Percentiles rank a stretch among this genome's conserved stretches.
phyloP scores from a whole-genome alignment of 2,329 filamentous ascomycete genomes.

The Penicillium sclerotigenum region DNA sequence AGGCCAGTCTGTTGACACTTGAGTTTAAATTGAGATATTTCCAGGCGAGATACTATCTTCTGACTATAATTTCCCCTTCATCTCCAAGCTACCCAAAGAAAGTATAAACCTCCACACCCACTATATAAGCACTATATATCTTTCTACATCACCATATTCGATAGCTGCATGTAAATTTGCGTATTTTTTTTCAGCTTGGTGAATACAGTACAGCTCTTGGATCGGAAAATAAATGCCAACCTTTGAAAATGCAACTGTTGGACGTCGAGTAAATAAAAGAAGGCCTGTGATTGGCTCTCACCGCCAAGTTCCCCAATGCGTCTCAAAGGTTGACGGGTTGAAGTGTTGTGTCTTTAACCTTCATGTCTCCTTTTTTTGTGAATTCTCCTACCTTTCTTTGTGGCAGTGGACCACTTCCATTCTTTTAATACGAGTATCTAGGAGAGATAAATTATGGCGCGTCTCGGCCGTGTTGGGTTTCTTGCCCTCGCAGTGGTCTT shows the following conservation, averaged over 20 bases:
- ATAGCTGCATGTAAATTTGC: background rate
- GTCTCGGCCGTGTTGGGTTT: slow-evolving; percentile 72
- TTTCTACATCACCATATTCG: background rate
- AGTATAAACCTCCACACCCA: background rate
- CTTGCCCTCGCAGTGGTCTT: slow-evolving; percentile 85
- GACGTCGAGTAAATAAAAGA: slow-evolving; percentile 6
- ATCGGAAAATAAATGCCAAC: background rate
- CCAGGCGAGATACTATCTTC: background rate
- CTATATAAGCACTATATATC: background rate
- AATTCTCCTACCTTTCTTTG: slow-evolving; percentile 11
- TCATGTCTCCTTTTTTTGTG: slow-evolving; percentile 18
- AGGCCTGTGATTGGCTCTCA: slow-evolving; percentile 24
- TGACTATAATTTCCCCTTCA: background rate
- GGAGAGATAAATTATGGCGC: slow-evolving; percentile 42
- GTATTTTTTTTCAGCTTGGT: background rate
- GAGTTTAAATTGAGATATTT: background rate
- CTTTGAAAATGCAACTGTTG: background rate
- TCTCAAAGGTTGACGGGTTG: slow-evolving; percentile 11
- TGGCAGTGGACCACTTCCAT: slow-evolving; percentile 21
- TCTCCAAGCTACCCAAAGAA: background rate
- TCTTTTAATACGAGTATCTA: slow-evolving; percentile 15
- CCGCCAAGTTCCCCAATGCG: slow-evolving; percentile 23
- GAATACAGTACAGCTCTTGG: background rate
- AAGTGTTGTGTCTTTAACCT: slow-evolving; percentile 8
- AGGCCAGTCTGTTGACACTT: background rate